These are phyloP conservation scores for Pythium utonaiense DNA, from an alignment of 352 stramenopile species.

Conservation along the genomic window DNA sequence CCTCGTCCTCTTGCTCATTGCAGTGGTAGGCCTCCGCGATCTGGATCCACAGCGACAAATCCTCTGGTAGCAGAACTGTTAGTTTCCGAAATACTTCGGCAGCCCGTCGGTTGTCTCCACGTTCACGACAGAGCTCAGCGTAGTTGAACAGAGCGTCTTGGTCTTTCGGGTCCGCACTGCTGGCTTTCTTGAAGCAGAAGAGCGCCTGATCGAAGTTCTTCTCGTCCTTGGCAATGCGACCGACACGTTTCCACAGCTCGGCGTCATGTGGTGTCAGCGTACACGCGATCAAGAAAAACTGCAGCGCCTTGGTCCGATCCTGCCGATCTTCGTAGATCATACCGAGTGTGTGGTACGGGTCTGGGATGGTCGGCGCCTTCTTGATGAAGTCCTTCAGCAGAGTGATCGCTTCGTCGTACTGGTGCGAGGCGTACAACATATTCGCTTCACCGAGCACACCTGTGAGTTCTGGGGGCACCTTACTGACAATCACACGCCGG, in stretches of 20 bases:
- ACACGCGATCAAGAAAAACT: slow-evolving; percentile 86
- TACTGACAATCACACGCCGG: slow-evolving; percentile 65
- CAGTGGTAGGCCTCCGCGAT: slow-evolving; percentile 85
- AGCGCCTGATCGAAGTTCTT: slow-evolving; percentile 83
- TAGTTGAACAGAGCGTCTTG: slow-evolving; percentile 81
- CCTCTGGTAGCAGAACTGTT: slow-evolving; percentile 57
- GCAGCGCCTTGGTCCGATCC: slow-evolving; percentile 73
- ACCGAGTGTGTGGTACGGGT: slow-evolving; percentile 83
- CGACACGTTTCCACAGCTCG: slow-evolving; percentile 83
- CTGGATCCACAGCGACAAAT: slow-evolving; percentile 84
- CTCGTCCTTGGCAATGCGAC: slow-evolving; percentile 81
- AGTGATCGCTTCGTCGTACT: slow-evolving; percentile 78
- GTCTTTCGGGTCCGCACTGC: slow-evolving; percentile 74
- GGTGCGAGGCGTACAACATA: slow-evolving; percentile 83
- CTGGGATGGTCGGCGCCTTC: slow-evolving; percentile 82
- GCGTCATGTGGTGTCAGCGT: slow-evolving; percentile 78
- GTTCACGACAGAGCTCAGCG: slow-evolving; percentile 71
- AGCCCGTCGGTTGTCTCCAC: slow-evolving; percentile 72
- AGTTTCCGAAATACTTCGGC: slow-evolving; percentile 83
- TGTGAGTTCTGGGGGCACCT: slow-evolving; percentile 74
- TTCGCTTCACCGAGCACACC: slow-evolving; percentile 81
- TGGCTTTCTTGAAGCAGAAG: slow-evolving; percentile 86
- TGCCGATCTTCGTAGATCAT: slow-evolving; percentile 88
- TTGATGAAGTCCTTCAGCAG: slow-evolving; percentile 89
- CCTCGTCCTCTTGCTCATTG: slow-evolving; percentile 84